Percentiles rank a stretch among this genome's conserved stretches.
These are phyloP conservation scores for Testicularia cyperi DNA, from an alignment of 1,284 basidiomycete species.

Conservation along the genomic window DNA sequence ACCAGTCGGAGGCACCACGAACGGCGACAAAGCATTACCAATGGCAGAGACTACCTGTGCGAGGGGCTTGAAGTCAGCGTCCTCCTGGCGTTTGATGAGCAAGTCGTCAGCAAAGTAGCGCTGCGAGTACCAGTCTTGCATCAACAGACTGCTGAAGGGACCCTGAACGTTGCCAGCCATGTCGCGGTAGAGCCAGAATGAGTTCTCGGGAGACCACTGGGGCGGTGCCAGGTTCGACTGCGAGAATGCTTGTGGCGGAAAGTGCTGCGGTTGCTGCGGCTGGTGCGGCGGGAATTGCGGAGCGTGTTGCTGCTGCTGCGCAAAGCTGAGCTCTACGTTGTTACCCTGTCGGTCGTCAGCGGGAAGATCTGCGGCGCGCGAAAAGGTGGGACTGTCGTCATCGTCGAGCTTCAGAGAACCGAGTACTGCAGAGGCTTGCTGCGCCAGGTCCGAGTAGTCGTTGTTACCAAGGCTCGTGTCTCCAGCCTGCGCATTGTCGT, in stretches of 20 bases:
- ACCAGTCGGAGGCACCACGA: slow-evolving; percentile 54
- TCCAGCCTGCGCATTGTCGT: neutral
- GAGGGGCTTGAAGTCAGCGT: slow-evolving; percentile 60
- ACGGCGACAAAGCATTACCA: slow-evolving; percentile 58
- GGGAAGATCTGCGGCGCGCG: slow-evolving; percentile 8
- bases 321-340: neutral
- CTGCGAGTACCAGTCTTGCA: slow-evolving; percentile 95
- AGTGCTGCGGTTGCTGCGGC: slow-evolving; percentile 2
- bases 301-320: slow-evolving; percentile 11
- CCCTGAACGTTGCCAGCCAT: slow-evolving; percentile 87
- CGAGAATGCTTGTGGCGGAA: neutral
- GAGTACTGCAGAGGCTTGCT: slow-evolving; percentile 40
- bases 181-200: slow-evolving; percentile 91
- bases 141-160: slow-evolving; percentile 84
- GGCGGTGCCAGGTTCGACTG: slow-evolving; percentile 3
- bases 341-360: neutral
- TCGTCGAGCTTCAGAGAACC: slow-evolving; percentile 45
- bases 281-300: no score
- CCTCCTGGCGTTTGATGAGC: slow-evolving; percentile 72
- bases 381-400: slow-evolving; percentile 26
- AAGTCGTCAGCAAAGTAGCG: slow-evolving; percentile 86
- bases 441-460: slow-evolving; percentile 34
- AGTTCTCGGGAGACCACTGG: slow-evolving; percentile 64
- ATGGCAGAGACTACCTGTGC: slow-evolving; percentile 57
- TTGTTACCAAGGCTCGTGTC: slow-evolving; percentile 6